phyloP scores from a whole-genome alignment of 257 asterid genomes.

The Nicotiana undulata region DNA sequence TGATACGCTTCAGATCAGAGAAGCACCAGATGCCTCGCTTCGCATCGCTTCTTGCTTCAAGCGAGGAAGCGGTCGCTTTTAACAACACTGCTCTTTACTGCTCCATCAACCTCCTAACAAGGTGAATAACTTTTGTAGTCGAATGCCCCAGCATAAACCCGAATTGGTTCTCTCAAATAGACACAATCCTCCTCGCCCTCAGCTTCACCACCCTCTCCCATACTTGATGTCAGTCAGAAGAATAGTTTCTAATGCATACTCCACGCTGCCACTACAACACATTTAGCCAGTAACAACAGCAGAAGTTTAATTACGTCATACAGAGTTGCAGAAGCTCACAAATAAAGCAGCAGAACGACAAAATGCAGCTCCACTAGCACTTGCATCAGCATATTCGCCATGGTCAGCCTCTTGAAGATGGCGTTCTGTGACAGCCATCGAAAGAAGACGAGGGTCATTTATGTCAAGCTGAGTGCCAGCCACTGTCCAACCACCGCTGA shows the following conservation, averaged over 20 bases:
- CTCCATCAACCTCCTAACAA: too few relatives aligned
- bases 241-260: neutral
- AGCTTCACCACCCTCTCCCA: too few relatives aligned
- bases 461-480: slow-evolving; percentile 29
- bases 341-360: slow-evolving; percentile 39
- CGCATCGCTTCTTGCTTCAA: too few relatives aligned
- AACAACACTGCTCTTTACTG: too few relatives aligned
- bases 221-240: neutral
- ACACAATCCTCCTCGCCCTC: too few relatives aligned
- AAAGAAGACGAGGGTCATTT: slow-evolving; percentile 33
- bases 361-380: slow-evolving; percentile 42
- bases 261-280: neutral
- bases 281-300: neutral
- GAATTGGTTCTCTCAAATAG: too few relatives aligned
- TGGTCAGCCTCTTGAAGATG: slow-evolving; percentile 32
- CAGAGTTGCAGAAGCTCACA: slow-evolving; percentile 13
- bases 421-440: slow-evolving; percentile 35
- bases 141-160: too few relatives aligned
- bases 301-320: neutral
- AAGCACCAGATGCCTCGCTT: too few relatives aligned
- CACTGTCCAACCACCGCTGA: slow-evolving; percentile 36
- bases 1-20: too few relatives aligned
- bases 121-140: too few relatives aligned
- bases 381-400: slow-evolving; percentile 34
- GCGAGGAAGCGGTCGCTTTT: too few relatives aligned